Conservation (phyloP, 352 stramenopile species). For the Phytopythium sindhum region DNA sequence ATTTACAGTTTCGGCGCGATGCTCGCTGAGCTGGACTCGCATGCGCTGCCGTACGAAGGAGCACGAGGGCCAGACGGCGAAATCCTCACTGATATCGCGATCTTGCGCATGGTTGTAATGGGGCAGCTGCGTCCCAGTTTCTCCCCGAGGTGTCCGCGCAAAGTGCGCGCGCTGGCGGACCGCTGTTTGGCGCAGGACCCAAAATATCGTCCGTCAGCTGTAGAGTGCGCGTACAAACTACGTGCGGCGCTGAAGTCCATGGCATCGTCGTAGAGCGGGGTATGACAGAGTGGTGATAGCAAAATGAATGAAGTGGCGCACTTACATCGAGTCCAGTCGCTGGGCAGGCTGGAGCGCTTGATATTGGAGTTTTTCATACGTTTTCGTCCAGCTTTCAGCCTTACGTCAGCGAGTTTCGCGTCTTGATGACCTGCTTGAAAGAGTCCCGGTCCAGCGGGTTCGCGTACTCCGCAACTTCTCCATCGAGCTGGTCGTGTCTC, state of each 20-base stretch:
- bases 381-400: background rate
- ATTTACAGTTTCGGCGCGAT: slow-evolving; percentile 38
- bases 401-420: slow-evolving; percentile 24
- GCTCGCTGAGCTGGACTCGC: slow-evolving; percentile 40
- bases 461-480: slow-evolving; percentile 12
- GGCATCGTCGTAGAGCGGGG: background rate
- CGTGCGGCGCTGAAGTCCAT: slow-evolving; percentile 19
- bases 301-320: background rate
- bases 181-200: slow-evolving; percentile 25
- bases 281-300: background rate
- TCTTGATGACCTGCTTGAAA: slow-evolving; percentile 28
- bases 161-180: slow-evolving; percentile 21
- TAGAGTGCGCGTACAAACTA: slow-evolving; percentile 31
- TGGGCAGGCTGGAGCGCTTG: background rate
- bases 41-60: slow-evolving; percentile 34
- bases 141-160: slow-evolving; percentile 9
- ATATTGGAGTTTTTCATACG: background rate
- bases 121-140: slow-evolving; percentile 29
- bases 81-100: slow-evolving; percentile 24
- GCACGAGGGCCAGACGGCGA: slow-evolving; percentile 13
- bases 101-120: slow-evolving; percentile 34
- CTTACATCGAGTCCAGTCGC: background rate
- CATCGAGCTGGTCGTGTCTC: background rate
- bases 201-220: slow-evolving; percentile 13
- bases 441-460: slow-evolving; percentile 27